Base-by-base conservation (phyloP, 2,329 filamentous ascomycete genomes). In the Phoma sp. region DNA sequence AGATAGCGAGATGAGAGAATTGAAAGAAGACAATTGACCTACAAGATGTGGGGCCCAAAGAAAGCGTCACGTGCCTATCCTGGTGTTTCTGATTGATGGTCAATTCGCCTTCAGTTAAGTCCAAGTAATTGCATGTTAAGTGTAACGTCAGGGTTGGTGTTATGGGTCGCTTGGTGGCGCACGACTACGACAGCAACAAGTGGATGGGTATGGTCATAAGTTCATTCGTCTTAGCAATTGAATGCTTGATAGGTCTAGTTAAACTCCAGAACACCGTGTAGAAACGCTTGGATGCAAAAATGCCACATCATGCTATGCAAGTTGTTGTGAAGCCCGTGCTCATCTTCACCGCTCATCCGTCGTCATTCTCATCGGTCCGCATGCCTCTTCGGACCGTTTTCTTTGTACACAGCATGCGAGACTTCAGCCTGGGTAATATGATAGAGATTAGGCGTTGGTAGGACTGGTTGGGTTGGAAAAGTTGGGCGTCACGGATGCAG, bases 381-480 rank as follows among this genome's bases (percentile, higher is more conserved):
- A 43, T 36, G 39, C 45, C n/a, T 39, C 46, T 43, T 54, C 45
- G 40, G 51, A 49, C 40, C 39, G 45, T 49, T 45, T 49, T 26
- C 30, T 54, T 40, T 54, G 45, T 49, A 54, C 51, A 54, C 51
- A 54, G 45, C 51, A 40, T 49, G 45, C 33, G 34, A 40, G 34
- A 40, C 20, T 36, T 30, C 18, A 45, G 28, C 38, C 28, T 37
- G 25, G 51, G 26, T 34, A 45, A 50, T 45, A 45, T 39, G 37
- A 25, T 46, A 54, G 15, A 30, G 42, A 59, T 53, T 56, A 64
- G 21, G 65, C 62, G 33, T 59, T 63, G 14, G 60, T 61, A 1
- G 65, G 65, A 40, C 64, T 66, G 7, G 66, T 45, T 5, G 68
- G 67, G 26, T 59, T 65, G 11, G 67, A 71, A 38, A 66, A 62